These are phyloP conservation scores for Metrosideros polymorpha DNA, from an alignment of 441 rosid genomes.

Conservation along the genomic window DNA sequence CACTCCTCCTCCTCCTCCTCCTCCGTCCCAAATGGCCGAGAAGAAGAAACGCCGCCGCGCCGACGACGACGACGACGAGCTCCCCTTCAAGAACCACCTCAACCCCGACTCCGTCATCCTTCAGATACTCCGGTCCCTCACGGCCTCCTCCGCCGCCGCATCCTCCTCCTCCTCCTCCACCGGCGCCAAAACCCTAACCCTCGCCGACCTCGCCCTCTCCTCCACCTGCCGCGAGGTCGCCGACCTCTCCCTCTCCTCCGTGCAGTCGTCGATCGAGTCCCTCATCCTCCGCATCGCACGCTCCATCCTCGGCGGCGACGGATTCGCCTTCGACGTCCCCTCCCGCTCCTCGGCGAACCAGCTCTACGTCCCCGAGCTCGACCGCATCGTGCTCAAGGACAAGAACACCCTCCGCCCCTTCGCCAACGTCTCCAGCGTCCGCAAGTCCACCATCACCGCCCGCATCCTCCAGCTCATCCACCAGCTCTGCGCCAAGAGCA, in stretches of 20 bases:
- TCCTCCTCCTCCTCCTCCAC: conserved; percentile 38
- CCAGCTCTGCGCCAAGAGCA: conserved; percentile 69
- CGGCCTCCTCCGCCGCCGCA: conserved; percentile 17
- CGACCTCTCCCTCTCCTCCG: conserved; percentile 77
- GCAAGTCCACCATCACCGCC: conserved; percentile 83
- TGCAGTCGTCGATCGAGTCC: conserved; percentile 71
- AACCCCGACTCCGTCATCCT: conserved; percentile 60
- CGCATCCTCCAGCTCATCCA: conserved; percentile 78
- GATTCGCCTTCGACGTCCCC: conserved; percentile 84
- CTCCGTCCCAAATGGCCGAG: conserved; percentile 30
- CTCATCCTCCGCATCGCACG: conserved; percentile 55
- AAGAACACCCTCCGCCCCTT: conserved; percentile 86
- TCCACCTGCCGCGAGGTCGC: conserved; percentile 71
- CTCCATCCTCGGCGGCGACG: conserved; percentile 78
- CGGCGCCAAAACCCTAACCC: conserved; percentile 46
- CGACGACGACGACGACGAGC: conserved; percentile 32
- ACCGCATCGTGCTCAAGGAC: conserved; percentile 91
- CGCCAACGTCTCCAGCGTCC: conserved; percentile 69
- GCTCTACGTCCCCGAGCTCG: conserved; percentile 96
- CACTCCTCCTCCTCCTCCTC: neutral
- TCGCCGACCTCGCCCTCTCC: conserved; percentile 76
- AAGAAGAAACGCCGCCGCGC: conserved; percentile 53
- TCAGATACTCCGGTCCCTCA: conserved; percentile 35
- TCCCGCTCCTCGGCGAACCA: conserved; percentile 93
- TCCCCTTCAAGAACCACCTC: conserved; percentile 62